Evolutionary conservation across 768 basidiomycete species (phyloP), one percentile per base, ranked within the genome.

Genomic region (Tylopilus subfusipes): DNA sequence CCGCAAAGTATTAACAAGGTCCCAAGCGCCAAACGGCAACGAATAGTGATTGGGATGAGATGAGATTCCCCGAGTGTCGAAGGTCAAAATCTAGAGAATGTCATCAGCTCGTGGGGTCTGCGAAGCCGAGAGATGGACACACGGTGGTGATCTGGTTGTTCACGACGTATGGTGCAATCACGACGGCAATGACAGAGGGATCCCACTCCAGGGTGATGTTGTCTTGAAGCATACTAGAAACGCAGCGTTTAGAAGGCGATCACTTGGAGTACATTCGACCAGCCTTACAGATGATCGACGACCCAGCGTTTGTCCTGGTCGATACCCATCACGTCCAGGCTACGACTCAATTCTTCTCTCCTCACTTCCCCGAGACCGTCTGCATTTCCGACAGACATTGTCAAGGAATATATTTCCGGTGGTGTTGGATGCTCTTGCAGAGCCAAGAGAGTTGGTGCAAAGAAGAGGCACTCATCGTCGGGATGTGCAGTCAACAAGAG

Each of bases 391-490:
- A 72, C 75, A 6, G 91, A 93, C 50, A 98, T 65, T 55, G 90
- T 93, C 18, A 95, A 65, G 0, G 82, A 88, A 58, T 74, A 81
- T 0, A 88, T 65, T 21, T 79, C 71, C 19, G 67, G 59, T 2
- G 56, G 52, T 22, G 49, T 44, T 36, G 56, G 50, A 36, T 57
- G 31, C 31, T 64, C 55, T 38, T 43, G 58, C 30, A 94, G 75
- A 3, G 80, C 76, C 30, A 86, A 72, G 14, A 96, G 68, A 0
- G 91, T 93, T 0, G 94, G 94, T 4, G 85, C 84, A 68, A 98
- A 98, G 78, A 98, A 98, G 79, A 95, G 82, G 68, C 84, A 85
- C 73, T 97, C 94, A 67, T 98, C 94, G 66, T 97, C 94, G 3
- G 94, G 94, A 67, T 98, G 94, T 25, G 94, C 93, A 1, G 94